phyloP scores from a whole-genome alignment of 2,329 filamentous ascomycete genomes.

The Apiospora hydei region DNA sequence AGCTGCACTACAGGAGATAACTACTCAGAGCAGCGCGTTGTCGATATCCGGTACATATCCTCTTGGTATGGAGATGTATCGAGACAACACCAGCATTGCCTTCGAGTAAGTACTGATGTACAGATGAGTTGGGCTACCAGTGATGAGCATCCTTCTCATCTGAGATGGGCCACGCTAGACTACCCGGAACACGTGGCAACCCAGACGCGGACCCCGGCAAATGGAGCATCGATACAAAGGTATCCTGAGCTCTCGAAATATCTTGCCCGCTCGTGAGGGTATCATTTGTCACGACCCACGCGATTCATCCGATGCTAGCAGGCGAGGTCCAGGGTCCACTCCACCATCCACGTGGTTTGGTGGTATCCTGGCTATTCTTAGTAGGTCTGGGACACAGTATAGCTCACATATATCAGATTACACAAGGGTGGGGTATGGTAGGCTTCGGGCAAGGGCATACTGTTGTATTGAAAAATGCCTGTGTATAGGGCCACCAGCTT shows the following conservation, averaged over 20 bases:
- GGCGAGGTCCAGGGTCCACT: not conserved
- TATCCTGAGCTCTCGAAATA: not conserved
- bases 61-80: not conserved
- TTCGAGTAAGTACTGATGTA: not conserved
- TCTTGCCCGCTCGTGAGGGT: not conserved
- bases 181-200: not conserved
- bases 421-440: not conserved
- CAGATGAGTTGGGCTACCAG: not conserved
- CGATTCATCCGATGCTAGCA: not conserved
- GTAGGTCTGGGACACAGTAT: not conserved
- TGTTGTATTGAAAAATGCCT: not conserved
- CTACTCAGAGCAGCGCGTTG: too few species aligned
- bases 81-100: not conserved
- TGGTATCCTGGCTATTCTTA: conserved; percentile 10
- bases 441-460: not conserved
- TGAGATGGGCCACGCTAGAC: not conserved
- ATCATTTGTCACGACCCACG: not conserved
- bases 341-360: not conserved
- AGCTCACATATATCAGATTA: not conserved
- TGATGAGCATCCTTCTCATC: not conserved
- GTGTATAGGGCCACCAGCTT: not conserved
- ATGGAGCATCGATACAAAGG: not conserved
- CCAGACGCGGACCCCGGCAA: not conserved
- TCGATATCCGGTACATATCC: too few species aligned
- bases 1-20: too few species aligned